Base-by-base conservation (phyloP, 164 flowering plant genomes). In the Macadamia integrifolia region DNA sequence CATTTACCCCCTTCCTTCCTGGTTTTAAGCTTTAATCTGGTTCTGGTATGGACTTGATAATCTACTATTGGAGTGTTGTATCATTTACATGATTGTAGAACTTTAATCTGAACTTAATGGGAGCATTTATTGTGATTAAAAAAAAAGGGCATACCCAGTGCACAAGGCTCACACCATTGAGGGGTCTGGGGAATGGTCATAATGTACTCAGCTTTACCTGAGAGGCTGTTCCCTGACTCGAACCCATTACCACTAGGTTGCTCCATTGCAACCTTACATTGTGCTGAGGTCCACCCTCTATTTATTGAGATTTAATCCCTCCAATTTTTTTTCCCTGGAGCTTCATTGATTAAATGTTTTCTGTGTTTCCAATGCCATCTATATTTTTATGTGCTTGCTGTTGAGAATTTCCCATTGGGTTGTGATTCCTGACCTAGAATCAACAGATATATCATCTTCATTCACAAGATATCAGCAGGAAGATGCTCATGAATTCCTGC, bases 401-500 rank as follows among this genome's bases (percentile, higher is more conserved):
- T 32, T 29, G 1, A 9, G 9, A 17, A 30, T 4, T 67, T 2
- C 50, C 12, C 17, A 69, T 18, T 63, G 13, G 31, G 17, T 44
- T 66, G 76, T 73, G 49, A 65, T 78, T 69, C 87, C 83, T 88
- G 64, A 86, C 81, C 42, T 62, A 17, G 17, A 14, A 61, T 68
- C 18, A 52, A 57, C 64, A 93, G 98, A 85, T 69, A 44, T 90
- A 42, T 87, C 89, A 15, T 72, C 95, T 13, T 62, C 14, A 66
- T 93, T 93, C 61, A 67, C 48, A 28, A 79, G 84, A 65, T 81
- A 63, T 68, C 79, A 83, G 68, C 99, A 92, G 74, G 98, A 92
- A 80, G 99, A 94, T 88, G 99, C 99, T 53, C 99, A 94, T 83
- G 99, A 92, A 65, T 94, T 90, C 69, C 72, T 92, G 64, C 93